A percentile compares a stretch with the other conserved stretches of the same genome.
These are phyloP conservation scores for Tuber aestivum DNA, from an alignment of 495 filamentous ascomycete genomes.

Conservation along the genomic window DNA sequence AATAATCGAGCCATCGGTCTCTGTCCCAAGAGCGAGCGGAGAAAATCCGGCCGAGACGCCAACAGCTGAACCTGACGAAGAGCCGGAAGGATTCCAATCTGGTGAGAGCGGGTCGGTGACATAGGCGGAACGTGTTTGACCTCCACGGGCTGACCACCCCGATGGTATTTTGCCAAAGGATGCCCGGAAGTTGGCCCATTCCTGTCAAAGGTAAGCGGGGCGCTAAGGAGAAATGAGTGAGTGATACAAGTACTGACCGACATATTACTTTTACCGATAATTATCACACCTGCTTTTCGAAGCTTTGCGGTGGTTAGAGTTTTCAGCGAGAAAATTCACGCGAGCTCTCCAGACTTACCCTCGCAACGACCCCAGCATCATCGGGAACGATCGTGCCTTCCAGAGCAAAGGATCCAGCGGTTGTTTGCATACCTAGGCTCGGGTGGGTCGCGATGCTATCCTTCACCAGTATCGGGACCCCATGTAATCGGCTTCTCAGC, in stretches of 20 bases:
- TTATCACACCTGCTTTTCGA: slow-evolving; percentile 46
- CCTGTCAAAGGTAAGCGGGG: slow-evolving; percentile 1
- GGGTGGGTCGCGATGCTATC: slow-evolving; percentile 45
- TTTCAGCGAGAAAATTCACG: background rate
- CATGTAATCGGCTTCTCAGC: slow-evolving; percentile 39
- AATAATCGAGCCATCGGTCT: slow-evolving; percentile 49
- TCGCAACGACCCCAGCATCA: slow-evolving; percentile 43
- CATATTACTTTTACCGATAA: slow-evolving; percentile 51
- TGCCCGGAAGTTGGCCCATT: slow-evolving; percentile 43
- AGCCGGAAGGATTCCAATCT: slow-evolving; percentile 46
- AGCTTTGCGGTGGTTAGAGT: slow-evolving; percentile 34
- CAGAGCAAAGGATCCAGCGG: slow-evolving; percentile 46
- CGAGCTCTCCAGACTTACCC: background rate
- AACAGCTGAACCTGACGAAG: slow-evolving; percentile 51
- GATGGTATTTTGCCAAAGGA: slow-evolving; percentile 38
- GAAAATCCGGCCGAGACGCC: slow-evolving; percentile 48
- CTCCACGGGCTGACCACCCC: slow-evolving; percentile 48
- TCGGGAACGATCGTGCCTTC: slow-evolving; percentile 37
- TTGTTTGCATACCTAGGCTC: slow-evolving; percentile 48
- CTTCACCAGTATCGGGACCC: slow-evolving; percentile 41
- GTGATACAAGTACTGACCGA: slow-evolving; percentile 9
- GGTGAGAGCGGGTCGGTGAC: slow-evolving; percentile 43
- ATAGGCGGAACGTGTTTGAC: slow-evolving; percentile 49
- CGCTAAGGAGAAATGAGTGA: background rate
- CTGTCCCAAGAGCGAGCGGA: slow-evolving; percentile 48